Base-by-base conservation (phyloP, 139 green algal genomes). In the Asterochloris erici region DNA sequence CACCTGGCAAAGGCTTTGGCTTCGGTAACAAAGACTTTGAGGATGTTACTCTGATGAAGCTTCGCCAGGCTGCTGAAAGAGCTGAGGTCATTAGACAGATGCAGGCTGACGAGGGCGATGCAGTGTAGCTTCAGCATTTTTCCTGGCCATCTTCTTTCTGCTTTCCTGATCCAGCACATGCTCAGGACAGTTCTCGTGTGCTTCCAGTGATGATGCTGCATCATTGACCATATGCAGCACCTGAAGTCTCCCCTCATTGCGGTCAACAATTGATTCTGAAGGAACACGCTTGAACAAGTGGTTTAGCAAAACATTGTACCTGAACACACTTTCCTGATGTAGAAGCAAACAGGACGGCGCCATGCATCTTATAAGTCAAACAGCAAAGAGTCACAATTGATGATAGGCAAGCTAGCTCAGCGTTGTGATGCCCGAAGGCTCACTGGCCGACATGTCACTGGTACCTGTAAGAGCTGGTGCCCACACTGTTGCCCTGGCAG, bases 31-130 rank as follows among this genome's bases (percentile, higher is more conserved):
- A 54, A 76, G 21, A 76, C 10, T 70, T 80, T 60, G 76, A 80
- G n/a, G 76, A 80, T 69, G 76, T 62, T 13, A 80, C 76, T 60
- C 24, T 80, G 19, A n/a, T 80, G 47, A 80, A 80, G 76, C 60
- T 80, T 10, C 68, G 54, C 14, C 76, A 80, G 47, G 76, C 76
- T 69, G 76, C 76, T 60, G 60, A 80, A n/a, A 54, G 60, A 68
- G 76, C 76, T 23, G 24, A 62, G 24, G 76, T 15, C 21, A 80
- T 80, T 28, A 61, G 68, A 64, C 76, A 80, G 60, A 17, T 80
- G 60, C 60, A 60, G 21, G 68, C 76, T 60, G 76, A 80, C 9
- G 23, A 80, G 11, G 21, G n/a, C 19, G 47, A 80, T 14, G 60
- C 68, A 23, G 38, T 54, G 38, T 54, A 54, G 38, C 38, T 54